These are phyloP conservation scores for Talaromyces sp. DNA, from an alignment of 2,329 filamentous ascomycete species.

Conservation along the genomic window DNA sequence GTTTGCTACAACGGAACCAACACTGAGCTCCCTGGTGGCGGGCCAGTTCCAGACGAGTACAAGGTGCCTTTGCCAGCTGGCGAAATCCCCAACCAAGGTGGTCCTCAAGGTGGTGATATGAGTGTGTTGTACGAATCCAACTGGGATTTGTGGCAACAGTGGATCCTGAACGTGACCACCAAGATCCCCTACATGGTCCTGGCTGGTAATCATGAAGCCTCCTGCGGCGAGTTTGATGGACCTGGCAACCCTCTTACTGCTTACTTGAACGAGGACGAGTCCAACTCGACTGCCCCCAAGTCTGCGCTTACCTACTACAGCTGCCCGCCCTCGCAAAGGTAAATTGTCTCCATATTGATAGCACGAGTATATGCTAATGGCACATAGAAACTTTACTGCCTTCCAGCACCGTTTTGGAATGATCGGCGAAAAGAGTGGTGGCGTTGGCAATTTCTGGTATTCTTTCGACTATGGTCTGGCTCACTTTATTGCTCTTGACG, in stretches of 20 bases:
- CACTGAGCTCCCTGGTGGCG: constrained; percentile 34
- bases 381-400: constrained; percentile 44
- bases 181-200: constrained; percentile 48
- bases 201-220: constrained; percentile 48
- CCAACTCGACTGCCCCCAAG: constrained; percentile 38
- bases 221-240: constrained; percentile 47
- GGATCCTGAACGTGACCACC: constrained; percentile 38
- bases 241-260: constrained; percentile 41
- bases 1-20: constrained; percentile 49
- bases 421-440: constrained; percentile 44
- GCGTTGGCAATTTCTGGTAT: constrained; percentile 51
- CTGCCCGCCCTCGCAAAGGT: constrained; percentile 48
- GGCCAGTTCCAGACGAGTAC: constrained; percentile 36
- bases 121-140: constrained; percentile 47
- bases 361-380: neutral
- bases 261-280: constrained; percentile 40
- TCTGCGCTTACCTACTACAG: constrained; percentile 45
- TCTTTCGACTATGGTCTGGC: constrained; percentile 52
- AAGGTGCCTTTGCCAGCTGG: constrained; percentile 41
- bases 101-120: constrained; percentile 45
- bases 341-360: neutral
- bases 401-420: constrained; percentile 50
- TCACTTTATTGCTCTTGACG: constrained; percentile 46
- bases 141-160: constrained; percentile 50
- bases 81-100: constrained; percentile 42